phyloP scores from a whole-genome alignment of 2,329 filamentous ascomycete species.

The Dothideomycetes sp. region DNA sequence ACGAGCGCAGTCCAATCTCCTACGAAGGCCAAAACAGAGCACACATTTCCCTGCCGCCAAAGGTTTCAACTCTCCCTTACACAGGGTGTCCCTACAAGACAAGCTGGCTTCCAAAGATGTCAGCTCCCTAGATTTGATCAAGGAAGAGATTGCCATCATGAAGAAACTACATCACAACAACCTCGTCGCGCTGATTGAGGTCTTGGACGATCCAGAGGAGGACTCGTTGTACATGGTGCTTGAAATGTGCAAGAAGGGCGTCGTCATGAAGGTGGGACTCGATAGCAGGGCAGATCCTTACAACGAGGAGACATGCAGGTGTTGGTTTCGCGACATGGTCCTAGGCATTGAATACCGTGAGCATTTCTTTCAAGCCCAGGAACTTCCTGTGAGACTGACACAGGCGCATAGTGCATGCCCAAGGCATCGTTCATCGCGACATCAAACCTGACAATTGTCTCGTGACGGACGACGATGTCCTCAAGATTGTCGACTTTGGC shows the following conservation, averaged over 20 bases:
- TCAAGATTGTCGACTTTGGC: slow-evolving; percentile 98
- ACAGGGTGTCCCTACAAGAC: slow-evolving; percentile 49
- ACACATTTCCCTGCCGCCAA: slow-evolving; percentile 41
- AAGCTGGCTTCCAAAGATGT: slow-evolving; percentile 47
- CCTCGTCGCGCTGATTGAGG: slow-evolving; percentile 85
- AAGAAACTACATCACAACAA: slow-evolving; percentile 96
- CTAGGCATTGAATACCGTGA: slow-evolving; percentile 85
- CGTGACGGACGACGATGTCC: slow-evolving; percentile 78
- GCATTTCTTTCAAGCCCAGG: slow-evolving; percentile 27
- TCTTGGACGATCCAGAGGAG: slow-evolving; percentile 88
- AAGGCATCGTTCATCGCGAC: slow-evolving; percentile 90
- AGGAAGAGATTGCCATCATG: slow-evolving; percentile 97
- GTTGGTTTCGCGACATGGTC: slow-evolving; percentile 91
- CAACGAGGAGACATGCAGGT: slow-evolving; percentile 68
- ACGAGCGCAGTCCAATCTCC: slow-evolving; percentile 79
- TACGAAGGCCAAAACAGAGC: slow-evolving; percentile 53
- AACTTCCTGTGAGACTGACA: not conserved
- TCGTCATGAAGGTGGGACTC: slow-evolving; percentile 92
- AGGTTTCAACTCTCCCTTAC: slow-evolving; percentile 55
- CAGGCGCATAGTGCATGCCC: slow-evolving; percentile 61
- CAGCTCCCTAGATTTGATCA: slow-evolving; percentile 75
- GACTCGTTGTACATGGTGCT: slow-evolving; percentile 98
- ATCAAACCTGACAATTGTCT: slow-evolving; percentile 97
- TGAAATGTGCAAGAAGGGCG: slow-evolving; percentile 97
- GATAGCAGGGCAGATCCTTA: slow-evolving; percentile 76